phyloP scores from a whole-genome alignment of 306 rosid species.

The Lathyrus sativus region DNA sequence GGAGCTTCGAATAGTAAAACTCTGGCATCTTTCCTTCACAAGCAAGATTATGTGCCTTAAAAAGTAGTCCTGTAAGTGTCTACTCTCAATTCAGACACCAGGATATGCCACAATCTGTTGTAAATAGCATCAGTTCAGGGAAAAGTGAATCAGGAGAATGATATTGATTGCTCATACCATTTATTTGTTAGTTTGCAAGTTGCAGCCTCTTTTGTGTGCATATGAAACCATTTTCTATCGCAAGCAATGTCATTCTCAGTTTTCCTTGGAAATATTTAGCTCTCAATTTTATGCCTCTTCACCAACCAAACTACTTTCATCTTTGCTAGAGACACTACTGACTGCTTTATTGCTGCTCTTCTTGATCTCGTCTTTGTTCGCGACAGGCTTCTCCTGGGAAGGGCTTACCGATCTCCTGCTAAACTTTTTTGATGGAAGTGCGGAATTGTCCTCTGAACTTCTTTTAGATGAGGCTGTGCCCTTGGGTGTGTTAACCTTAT shows the following conservation, averaged over 20 bases:
- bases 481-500: conserved; percentile 42
- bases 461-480: conserved; percentile 44
- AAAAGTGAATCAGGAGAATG: conserved; percentile 22
- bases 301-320: conserved; percentile 64
- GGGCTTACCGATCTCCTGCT: conserved; percentile 54
- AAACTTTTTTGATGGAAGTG: conserved; percentile 62
- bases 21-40: conserved; percentile 23
- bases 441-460: conserved; percentile 49
- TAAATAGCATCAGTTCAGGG: conserved; percentile 32
- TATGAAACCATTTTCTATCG: conserved; percentile 33
- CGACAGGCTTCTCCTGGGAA: conserved; percentile 47
- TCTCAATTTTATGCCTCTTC: conserved; percentile 60
- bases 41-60: conserved; percentile 13
- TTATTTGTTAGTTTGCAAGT: conserved; percentile 32
- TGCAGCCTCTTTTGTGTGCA: conserved; percentile 35
- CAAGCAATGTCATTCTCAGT: conserved; percentile 21
- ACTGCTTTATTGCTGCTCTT: conserved; percentile 48
- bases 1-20: conserved; percentile 16
- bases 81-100: conserved; percentile 8
- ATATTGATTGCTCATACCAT: conserved; percentile 54
- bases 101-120: conserved; percentile 17
- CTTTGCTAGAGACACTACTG: conserved; percentile 48
- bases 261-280: conserved; percentile 34
- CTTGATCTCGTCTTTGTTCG: conserved; percentile 57
- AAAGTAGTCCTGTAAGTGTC: conserved; percentile 26